A percentile compares a stretch with the other conserved stretches of the same genome.
Evolutionary conservation across 164 flowering plant genomes (phyloP).

Genomic region (Malania oleifera): DNA sequence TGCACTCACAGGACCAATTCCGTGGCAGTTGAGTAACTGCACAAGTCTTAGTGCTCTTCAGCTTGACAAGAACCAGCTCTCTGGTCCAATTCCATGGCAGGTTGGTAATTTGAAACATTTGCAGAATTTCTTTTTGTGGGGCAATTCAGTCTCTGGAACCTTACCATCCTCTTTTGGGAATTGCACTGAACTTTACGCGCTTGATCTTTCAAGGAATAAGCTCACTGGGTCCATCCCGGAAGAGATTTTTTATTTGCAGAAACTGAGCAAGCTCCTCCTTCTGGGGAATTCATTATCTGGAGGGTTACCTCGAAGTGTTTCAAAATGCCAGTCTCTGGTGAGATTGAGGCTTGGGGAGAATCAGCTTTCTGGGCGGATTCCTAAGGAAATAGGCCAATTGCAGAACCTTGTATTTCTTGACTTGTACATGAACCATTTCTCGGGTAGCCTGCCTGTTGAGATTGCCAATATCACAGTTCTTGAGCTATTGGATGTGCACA

Average conservation of each 20-base stretch:
- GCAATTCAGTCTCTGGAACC: conserved; percentile 74
- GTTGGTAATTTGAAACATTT: conserved; percentile 65
- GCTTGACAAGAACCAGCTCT: conserved; percentile 79
- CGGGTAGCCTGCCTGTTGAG: conserved; percentile 68
- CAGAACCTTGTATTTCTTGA: conserved; percentile 91
- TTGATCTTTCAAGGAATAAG: conserved; percentile 84
- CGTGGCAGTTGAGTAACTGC: conserved; percentile 73
- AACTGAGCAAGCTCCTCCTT: conserved; percentile 86
- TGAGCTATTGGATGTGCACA: conserved; percentile 83
- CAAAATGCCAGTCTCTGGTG: conserved; percentile 74
- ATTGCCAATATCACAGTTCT: conserved; percentile 74
- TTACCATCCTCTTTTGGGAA: conserved; percentile 80
- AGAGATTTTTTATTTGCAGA: conserved; percentile 74
- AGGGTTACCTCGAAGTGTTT: conserved; percentile 50
- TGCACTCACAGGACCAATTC: conserved; percentile 61
- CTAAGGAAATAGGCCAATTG: conserved; percentile 78
- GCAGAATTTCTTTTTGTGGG: conserved; percentile 93
- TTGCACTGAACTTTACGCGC: conserved; percentile 71
- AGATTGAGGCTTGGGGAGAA: conserved; percentile 90
- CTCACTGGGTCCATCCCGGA: conserved; percentile 86
- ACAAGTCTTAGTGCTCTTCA: conserved; percentile 74
- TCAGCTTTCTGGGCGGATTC: conserved; percentile 83
- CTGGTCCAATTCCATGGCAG: conserved; percentile 79
- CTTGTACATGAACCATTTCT: conserved; percentile 80
- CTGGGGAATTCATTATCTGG: conserved; percentile 80